Evolutionary conservation across 192 early-diverging fungal genomes (phyloP), one percentile per base, ranked within the genome.

Genomic region (Oehlia diaphana): DNA sequence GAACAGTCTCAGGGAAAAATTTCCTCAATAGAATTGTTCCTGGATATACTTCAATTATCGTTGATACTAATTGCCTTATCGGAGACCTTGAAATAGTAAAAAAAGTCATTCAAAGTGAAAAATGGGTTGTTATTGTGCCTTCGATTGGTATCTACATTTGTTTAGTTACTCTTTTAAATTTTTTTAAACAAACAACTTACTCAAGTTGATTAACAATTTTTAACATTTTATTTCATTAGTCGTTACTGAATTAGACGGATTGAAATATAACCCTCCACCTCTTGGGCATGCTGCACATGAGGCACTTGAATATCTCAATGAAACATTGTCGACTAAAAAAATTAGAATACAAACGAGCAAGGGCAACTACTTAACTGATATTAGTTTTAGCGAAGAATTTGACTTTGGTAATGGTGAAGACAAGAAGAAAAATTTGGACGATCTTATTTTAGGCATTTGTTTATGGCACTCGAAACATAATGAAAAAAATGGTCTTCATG

Each of bases 1-100:
- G 72, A 81, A 35, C 73, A 49, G 16, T 39, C 68, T 35, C 69
- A 21, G 8, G 9, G 62, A 19, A 9, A 49, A 21, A 26, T 37
- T 9, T 73, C 63, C 13, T 79, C 67, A 28, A 74, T 28, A 28
- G 65, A 72, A 72, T 87, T 50, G 26, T 81, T 47, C 79, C 83
- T 37, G 80, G 84, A 66, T 31, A 81, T 44, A 80, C 89, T 47
- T 81, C 77, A 3, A 70, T 90, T 44, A 84, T 90, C 4, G 81
- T 90, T 42, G 89, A 90, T 77, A 90, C 89, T 23, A 90, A 90
- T 80, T 90, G 88, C 63, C 80, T 90, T 68, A 84, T 90, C 39
- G 86, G 84, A 10, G 85, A 90, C 63, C 77, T 88, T 77, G 82
- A 83, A 6, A 58, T 76, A 26, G 79, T 90, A 8, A 83, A 83